A percentile compares a stretch with the other conserved stretches of the same genome.
phyloP scores from a whole-genome alignment of 352 stramenopile genomes.

The Globisporangium yorkense region DNA sequence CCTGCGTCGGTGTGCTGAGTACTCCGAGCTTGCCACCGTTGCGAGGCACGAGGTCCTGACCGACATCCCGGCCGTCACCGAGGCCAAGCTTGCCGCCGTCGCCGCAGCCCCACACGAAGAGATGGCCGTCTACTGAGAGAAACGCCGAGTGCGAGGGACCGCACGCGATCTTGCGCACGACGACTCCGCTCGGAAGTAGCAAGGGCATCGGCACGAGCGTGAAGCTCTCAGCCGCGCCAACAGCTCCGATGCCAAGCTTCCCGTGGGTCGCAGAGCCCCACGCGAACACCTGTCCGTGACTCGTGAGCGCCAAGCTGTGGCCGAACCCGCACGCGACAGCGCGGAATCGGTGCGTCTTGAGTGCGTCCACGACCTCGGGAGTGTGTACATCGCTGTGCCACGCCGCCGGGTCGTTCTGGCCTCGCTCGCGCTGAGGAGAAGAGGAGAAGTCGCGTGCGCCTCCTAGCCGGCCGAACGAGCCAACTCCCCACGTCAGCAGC shows the following conservation, averaged over 20 bases:
- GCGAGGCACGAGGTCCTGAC: conserved; percentile 50
- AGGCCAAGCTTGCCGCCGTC: conserved; percentile 70
- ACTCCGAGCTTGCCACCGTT: conserved; percentile 42
- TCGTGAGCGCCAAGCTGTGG: conserved; percentile 64
- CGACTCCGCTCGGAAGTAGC: conserved; percentile 13
- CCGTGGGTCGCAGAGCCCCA: conserved; percentile 71
- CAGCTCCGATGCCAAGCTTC: conserved; percentile 55
- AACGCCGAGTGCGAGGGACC: conserved; percentile 72
- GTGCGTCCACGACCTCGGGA: conserved; percentile 36
- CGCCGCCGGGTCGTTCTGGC: conserved; percentile 23
- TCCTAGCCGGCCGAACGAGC: conserved; percentile 59
- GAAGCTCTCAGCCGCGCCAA: conserved; percentile 54
- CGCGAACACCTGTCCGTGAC: conserved; percentile 54
- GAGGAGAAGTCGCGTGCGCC: conserved; percentile 13
- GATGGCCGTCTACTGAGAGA: conserved; percentile 39
- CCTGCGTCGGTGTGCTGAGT: conserved; percentile 31
- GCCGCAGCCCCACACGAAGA: conserved; percentile 74
- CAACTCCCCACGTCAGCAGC: conserved; percentile 66
- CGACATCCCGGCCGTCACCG: conserved; percentile 53
- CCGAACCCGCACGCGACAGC: conserved; percentile 55
- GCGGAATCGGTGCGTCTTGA: conserved; percentile 45
- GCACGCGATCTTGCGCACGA: conserved; percentile 63
- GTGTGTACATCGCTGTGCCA: conserved; percentile 54
- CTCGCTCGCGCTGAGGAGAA: background rate
- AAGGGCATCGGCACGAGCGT: conserved; percentile 45